Base-by-base conservation (phyloP, 2,329 filamentous ascomycete genomes). In the Stagonosporopsis chrysanthemi region DNA sequence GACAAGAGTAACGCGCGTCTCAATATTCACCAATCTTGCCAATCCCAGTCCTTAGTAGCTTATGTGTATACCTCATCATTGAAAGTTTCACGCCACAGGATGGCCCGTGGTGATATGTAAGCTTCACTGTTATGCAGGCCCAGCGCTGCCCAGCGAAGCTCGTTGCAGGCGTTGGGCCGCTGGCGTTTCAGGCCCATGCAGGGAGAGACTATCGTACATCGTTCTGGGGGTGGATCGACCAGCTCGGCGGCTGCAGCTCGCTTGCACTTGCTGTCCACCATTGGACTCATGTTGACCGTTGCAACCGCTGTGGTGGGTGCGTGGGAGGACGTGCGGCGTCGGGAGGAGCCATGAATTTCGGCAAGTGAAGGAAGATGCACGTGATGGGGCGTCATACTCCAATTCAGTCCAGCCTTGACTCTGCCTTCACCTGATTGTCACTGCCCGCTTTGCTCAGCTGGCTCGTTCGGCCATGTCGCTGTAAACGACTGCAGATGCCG, bases 111-210 rank as follows among this genome's bases (percentile, higher is more conserved):
- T 22, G 43, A 50, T 45, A 46, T 35, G 35, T 50, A 41, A 50
- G 46, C 41, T 46, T 45, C 42, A 36, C 36, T 39, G 11, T 39
- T 3, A 33, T 23, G 31, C 31, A 44, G 31, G 24, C 40, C 48
- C 31, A 38, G 33, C 42, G 14, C 19, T 24, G 26, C 38, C 29
- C 4, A 23, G 41, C 31, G 24, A 15, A 31, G 44, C 44, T 22
- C 17, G 9, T 29, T 11, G 38, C 45, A 45, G 52, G 41, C 42
- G 47, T 56, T 51, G 53, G 53, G 53, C 47, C 42, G 35, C 26
- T 29, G 36, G 19, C 39, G 53, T 56, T 56, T 56, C 53, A 56
- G 19, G 41, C 17, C 9, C 14, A 42, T 51, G 53, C 47, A 51
- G 53, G 47, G 17, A 22, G 36, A 39, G 36, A 14, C 5, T 4